Percentiles rank a stretch among this genome's conserved stretches.
Evolutionary conservation across 805 yeast species (phyloP).

Genomic region (Candida gorgasii): DNA sequence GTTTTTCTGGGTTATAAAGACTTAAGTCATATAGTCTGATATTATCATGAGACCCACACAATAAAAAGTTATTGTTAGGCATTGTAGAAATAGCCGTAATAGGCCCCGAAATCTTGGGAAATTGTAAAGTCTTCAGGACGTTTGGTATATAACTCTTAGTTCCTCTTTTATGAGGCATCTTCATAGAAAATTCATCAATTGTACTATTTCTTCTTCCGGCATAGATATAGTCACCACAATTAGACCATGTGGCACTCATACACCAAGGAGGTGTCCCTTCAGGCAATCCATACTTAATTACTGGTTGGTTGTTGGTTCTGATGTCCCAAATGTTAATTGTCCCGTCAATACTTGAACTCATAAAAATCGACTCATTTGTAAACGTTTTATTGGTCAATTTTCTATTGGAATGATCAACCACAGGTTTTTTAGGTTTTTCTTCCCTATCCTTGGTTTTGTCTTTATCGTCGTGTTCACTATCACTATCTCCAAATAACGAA

Average conservation of each 20-base stretch:
- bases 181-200: constrained; percentile 72
- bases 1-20: constrained; percentile 36
- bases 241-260: constrained; percentile 84
- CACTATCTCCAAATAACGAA: constrained; percentile 49
- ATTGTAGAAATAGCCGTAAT: constrained; percentile 77
- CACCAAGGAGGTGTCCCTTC: constrained; percentile 91
- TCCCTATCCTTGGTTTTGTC: constrained; percentile 17
- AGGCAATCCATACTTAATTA: constrained; percentile 54
- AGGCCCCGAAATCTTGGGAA: constrained; percentile 89
- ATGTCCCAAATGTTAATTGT: constrained; percentile 79
- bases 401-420: constrained; percentile 11
- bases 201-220: constrained; percentile 89
- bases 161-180: constrained; percentile 49
- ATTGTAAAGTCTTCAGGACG: constrained; percentile 60
- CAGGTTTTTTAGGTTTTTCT: constrained; percentile 10
- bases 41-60: constrained; percentile 91
- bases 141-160: constrained; percentile 31
- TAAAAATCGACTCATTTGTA: constrained; percentile 52
- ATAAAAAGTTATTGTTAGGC: constrained; percentile 76
- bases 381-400: constrained; percentile 23
- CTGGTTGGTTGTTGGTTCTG: constrained; percentile 45
- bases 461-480: constrained; percentile 27
- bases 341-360: constrained; percentile 86
- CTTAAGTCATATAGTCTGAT: constrained; percentile 80
- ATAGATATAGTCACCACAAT: constrained; percentile 73